Base-by-base conservation (phyloP, 106 monocot species). In the Allium fistulosum region DNA sequence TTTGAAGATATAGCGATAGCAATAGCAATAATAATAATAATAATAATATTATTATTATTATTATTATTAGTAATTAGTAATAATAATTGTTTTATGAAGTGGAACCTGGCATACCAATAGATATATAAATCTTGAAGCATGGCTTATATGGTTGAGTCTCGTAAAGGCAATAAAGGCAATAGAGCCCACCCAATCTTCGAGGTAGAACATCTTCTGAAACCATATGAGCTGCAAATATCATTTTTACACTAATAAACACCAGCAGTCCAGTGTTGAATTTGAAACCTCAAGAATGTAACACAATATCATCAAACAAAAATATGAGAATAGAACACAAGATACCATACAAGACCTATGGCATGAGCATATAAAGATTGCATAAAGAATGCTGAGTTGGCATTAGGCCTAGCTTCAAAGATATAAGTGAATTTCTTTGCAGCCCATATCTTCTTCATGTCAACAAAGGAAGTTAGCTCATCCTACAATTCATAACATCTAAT, bases 141-240 rank as follows among this genome's bases (percentile, higher is more conserved):
- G 92, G 92, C 58, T 87, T 89, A 71, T 80, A 92, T 7, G 97
- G 92, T 67, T 99, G 97, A 17, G 81, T 81, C 62, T 83, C 82
- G 69, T 99, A 81, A 48, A 99, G 88, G 68, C 87, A 99, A 69
- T 99, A 92, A 22, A 99, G 89, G 76, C 92, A 99, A 81, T 99
- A 99, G 11, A 99, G 77, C 26, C 89, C 97, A 48, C 89, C 92
- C 62, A 99, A 72, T 83, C 82, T 86, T 69, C 71, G 67, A 9
- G 84, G 78, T 15, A 92, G 55, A 70, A 78, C 57, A 68, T 66
- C 82, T 13, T 26, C 11, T 37, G 80, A 82, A 69, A 69, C 57
- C 79, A 99, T 85, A 68, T 92, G 70, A 74, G 84, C 96, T 97
- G 81, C 55, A 84, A 5, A 37, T 37, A 37, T 4, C 37, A 53